phyloP scores from a whole-genome alignment of 2,329 filamentous ascomycete species.

The Coleophoma cylindrospora region DNA sequence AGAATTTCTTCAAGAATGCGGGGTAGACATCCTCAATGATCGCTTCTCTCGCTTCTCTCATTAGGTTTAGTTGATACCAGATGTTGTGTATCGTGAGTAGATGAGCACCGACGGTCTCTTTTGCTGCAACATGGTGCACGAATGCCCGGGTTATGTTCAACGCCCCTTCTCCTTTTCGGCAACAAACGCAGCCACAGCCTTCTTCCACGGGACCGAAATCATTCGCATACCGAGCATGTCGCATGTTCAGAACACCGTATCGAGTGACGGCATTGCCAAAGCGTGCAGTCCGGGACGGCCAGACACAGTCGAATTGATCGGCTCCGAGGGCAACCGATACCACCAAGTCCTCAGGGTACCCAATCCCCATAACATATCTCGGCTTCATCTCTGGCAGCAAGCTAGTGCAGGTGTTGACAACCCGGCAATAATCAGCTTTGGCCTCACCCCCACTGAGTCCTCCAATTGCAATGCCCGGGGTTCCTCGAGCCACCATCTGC shows the following conservation, averaged over 20 bases:
- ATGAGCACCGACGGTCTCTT: constrained; percentile 88
- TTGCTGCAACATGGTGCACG: constrained; percentile 84
- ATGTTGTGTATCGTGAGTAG: constrained; percentile 93
- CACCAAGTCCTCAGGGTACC: constrained; percentile 92
- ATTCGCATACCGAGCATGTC: constrained; percentile 66
- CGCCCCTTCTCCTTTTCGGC: constrained; percentile 62
- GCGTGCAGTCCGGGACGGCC: constrained; percentile 92
- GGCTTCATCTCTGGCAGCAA: constrained; percentile 86
- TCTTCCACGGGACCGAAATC: constrained; percentile 84
- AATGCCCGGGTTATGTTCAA: constrained; percentile 83
- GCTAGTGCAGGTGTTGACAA: constrained; percentile 80
- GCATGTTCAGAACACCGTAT: constrained; percentile 76
- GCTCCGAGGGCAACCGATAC: constrained; percentile 91
- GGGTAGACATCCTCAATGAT: constrained; percentile 81
- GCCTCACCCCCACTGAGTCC: constrained; percentile 93
- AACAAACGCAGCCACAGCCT: constrained; percentile 77
- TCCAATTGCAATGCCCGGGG: constrained; percentile 94
- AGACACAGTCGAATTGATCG: constrained; percentile 99
- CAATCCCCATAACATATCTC: constrained; percentile 98
- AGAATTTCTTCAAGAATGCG: constrained; percentile 72
- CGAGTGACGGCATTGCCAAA: constrained; percentile 93
- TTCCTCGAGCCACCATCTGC: constrained; percentile 86
- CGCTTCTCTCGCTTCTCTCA: constrained; percentile 68
- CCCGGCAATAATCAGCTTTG: constrained; percentile 86
- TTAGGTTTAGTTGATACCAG: constrained; percentile 82